Base-by-base conservation (phyloP, 345 rosid species). In the Erodium maritimum region DNA sequence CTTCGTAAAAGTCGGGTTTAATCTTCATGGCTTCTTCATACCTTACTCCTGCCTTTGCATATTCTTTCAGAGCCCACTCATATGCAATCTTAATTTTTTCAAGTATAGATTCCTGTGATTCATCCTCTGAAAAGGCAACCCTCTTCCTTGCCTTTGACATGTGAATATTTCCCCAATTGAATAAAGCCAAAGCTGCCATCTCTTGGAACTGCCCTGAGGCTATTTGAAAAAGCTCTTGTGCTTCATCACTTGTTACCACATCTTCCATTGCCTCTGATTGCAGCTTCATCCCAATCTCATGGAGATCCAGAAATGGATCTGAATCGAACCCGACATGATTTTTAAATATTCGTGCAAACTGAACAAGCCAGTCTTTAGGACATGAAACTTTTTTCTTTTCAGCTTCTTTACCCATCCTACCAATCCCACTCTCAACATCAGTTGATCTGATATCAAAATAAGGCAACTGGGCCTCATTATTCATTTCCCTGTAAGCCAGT, bases 81-180 rank as follows among this genome's bases (percentile, higher is more conserved):
- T 79, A 85, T 17, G 87, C 90, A 61, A 62, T 65, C 64, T 80
- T 80, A 55, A 81, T 73, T 59, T 66, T 78, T 54, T 65, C 78
- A 29, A 94, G 64, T 9, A 87, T 46, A 56, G 82, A 67, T 62
- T 87, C 97, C 66, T 61, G 79, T 9, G 88, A 78, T 56, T 69
- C 74, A 63, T 90, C 91, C 63, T 90, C 96, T 0, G 96, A 71
- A 21, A 80, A 66, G 71, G 67, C 69, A 21, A 84, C 78, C 58
- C 75, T 81, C 67, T 85, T 94, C 69, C 97, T 89, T 22, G 97
- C 91, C 66, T 61, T 82, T 17, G 96, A 90, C 88, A 87, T 69
- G 77, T 94, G 96, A 63, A 94, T 85, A 68, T 87, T 94, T 51
- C 97, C 99, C 99, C 96, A 94, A 46, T 90, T 94, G 64, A 94